Percentiles rank a stretch among this genome's conserved stretches.
Conservation (phyloP, 345 rosid species). For the Gossypium longicalyx region DNA sequence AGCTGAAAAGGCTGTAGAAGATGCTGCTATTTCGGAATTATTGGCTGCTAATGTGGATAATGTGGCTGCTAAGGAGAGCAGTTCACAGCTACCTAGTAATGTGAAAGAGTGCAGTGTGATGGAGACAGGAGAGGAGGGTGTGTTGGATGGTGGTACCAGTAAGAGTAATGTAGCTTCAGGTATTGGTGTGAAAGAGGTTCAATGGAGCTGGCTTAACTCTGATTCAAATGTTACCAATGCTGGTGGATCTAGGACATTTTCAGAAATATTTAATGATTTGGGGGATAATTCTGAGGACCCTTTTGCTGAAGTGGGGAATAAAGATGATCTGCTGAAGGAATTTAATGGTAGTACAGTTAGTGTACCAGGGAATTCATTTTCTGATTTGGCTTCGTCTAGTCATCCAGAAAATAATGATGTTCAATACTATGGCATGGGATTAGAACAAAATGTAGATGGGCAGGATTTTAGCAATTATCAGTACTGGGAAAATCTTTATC, state of each 20-base stretch:
- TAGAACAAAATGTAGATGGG: slow-evolving; percentile 33
- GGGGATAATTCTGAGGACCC: slow-evolving; percentile 31
- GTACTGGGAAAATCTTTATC: slow-evolving; percentile 76
- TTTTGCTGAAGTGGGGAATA: slow-evolving; percentile 13
- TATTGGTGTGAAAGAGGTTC: slow-evolving; percentile 67
- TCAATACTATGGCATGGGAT: slow-evolving; percentile 26
- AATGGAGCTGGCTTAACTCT: slow-evolving; percentile 75
- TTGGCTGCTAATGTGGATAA: slow-evolving; percentile 15
- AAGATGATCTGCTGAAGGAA: not conserved
- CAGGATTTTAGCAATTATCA: slow-evolving; percentile 51
- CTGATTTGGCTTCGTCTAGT: slow-evolving; percentile 20
- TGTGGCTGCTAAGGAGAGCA: slow-evolving; percentile 14
- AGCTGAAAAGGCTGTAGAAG: slow-evolving; percentile 14
- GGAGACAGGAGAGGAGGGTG: slow-evolving; percentile 29
- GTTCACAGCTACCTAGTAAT: not conserved
- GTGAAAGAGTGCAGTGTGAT: not conserved
- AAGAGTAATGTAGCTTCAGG: slow-evolving; percentile 31
- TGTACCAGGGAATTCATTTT: slow-evolving; percentile 15
- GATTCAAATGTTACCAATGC: slow-evolving; percentile 40
- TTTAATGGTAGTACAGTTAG: slow-evolving; percentile 13
- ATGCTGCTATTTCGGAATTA: slow-evolving; percentile 9
- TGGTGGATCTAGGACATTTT: slow-evolving; percentile 59
- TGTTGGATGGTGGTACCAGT: slow-evolving; percentile 23
- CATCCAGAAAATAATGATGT: slow-evolving; percentile 33
- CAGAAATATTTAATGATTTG: slow-evolving; percentile 68